Conservation (phyloP, 169 alveolate genomes). For the Eimeria sp. region DNA sequence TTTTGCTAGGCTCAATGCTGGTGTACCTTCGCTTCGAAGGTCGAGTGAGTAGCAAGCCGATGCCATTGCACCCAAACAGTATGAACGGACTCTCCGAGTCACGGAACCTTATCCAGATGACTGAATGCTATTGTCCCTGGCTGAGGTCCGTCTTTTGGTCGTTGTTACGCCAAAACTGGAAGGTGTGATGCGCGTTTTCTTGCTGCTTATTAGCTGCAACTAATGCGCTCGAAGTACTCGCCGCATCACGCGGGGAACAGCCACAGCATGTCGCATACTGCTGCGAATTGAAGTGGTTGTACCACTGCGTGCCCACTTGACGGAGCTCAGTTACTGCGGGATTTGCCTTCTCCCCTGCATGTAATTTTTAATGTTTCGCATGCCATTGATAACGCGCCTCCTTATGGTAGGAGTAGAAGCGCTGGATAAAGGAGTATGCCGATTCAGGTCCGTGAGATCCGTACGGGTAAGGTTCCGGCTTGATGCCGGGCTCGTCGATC, state of each 20-base stretch:
- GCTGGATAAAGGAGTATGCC: constrained; percentile 83
- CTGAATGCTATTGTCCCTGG: neutral
- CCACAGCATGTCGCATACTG: neutral
- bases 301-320: neutral
- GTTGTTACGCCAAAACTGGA: neutral
- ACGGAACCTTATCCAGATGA: neutral
- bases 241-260: neutral
- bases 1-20: neutral
- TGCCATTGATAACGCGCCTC: constrained; percentile 82
- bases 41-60: neutral
- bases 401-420: constrained; percentile 75
- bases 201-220: neutral
- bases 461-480: constrained; percentile 87
- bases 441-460: constrained; percentile 88
- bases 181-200: neutral
- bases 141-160: neutral
- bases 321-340: neutral
- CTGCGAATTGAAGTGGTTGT: neutral
- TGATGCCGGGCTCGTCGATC: constrained; percentile 82
- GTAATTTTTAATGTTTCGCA: constrained; percentile 44
- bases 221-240: neutral
- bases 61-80: neutral
- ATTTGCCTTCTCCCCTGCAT: neutral
- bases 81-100: neutral
- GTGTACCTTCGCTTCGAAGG: neutral